Evolutionary conservation across 768 basidiomycete genomes (phyloP).

Genomic region (Tremella mesenterica): DNA sequence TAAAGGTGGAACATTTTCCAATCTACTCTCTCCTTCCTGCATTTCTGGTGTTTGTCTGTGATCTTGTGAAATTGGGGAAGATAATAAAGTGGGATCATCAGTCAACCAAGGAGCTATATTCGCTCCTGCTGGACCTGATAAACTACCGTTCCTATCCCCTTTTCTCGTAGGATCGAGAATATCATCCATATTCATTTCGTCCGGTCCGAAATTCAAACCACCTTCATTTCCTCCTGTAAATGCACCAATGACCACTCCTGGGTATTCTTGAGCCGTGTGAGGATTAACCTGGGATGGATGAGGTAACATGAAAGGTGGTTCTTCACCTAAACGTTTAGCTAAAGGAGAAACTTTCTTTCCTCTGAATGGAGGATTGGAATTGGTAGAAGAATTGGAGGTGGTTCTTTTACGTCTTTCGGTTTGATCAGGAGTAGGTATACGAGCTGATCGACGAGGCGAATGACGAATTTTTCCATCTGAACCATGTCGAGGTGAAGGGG

Average conservation of each 20-base stretch:
- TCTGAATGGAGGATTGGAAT: constrained; percentile 6
- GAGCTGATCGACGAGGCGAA: no score
- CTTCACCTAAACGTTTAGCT: constrained; percentile 25
- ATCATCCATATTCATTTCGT: constrained; percentile 28
- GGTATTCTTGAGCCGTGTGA: constrained; percentile 21
- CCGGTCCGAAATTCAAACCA: constrained; percentile 10
- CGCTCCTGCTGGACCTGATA: constrained; percentile 20
- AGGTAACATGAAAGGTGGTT: constrained; percentile 26
- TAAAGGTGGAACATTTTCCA: not conserved
- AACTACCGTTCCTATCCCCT: constrained; percentile 12
- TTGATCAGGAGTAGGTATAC: no score
- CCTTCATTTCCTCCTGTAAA: constrained; percentile 12
- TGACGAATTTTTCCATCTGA: no score
- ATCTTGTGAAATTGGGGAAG: not conserved
- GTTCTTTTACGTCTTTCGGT: no score
- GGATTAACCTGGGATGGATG: constrained; percentile 7
- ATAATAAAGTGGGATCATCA: constrained; percentile 19
- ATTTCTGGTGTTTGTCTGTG: not conserved
- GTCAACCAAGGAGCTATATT: constrained; percentile 44
- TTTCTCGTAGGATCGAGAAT: constrained; percentile 22
- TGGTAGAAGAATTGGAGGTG: constrained; percentile 7
- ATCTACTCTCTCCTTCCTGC: not conserved
- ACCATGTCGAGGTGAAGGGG: no score
- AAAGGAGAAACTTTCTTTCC: constrained; percentile 14
- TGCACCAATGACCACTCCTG: constrained; percentile 30